Percentiles rank a stretch among this genome's conserved stretches.
Conservation (phyloP, 2,329 filamentous ascomycete species). For the Penicillium crustosum region DNA sequence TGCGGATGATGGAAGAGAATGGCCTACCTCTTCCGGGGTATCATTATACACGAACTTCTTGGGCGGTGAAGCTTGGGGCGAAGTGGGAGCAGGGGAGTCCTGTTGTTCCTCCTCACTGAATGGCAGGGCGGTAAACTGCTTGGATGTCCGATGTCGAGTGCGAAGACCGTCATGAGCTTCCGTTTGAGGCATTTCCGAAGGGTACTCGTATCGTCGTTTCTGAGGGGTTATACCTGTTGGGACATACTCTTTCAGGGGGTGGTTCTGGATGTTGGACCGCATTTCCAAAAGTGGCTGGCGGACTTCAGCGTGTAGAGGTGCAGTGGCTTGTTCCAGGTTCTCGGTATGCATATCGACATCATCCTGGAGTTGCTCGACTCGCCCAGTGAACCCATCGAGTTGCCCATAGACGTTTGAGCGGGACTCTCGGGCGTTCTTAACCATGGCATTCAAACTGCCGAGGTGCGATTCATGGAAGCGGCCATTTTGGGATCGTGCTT, state of each 20-base stretch:
- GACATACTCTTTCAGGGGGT: slow-evolving; percentile 73
- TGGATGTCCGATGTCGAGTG: slow-evolving; percentile 49
- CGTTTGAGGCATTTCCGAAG: slow-evolving; percentile 75
- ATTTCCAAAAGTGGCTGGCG: slow-evolving; percentile 70
- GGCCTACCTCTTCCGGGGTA: slow-evolving; percentile 40
- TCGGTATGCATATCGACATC: slow-evolving; percentile 64
- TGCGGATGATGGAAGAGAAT: slow-evolving; percentile 30
- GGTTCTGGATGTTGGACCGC: slow-evolving; percentile 64
- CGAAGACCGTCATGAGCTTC: slow-evolving; percentile 60
- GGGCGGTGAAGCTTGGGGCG: slow-evolving; percentile 43
- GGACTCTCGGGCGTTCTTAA: slow-evolving; percentile 68
- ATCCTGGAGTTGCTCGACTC: slow-evolving; percentile 66
- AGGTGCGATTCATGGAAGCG: slow-evolving; percentile 70
- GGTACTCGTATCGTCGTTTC: slow-evolving; percentile 78
- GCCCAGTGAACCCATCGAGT: slow-evolving; percentile 66
- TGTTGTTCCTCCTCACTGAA: slow-evolving; percentile 33
- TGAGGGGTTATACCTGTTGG: slow-evolving; percentile 84
- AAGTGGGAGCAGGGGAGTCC: slow-evolving; percentile 19
- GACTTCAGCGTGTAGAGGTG: slow-evolving; percentile 59
- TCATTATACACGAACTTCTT: slow-evolving; percentile 58
- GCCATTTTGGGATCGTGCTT: slow-evolving; percentile 77
- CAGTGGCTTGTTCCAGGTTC: slow-evolving; percentile 60
- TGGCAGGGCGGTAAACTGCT: slow-evolving; percentile 33
- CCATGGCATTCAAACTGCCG: slow-evolving; percentile 64
- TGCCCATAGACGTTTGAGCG: slow-evolving; percentile 70